Evolutionary conservation across 2,329 filamentous ascomycete species (phyloP).

Genomic region (Fusarium sp.): DNA sequence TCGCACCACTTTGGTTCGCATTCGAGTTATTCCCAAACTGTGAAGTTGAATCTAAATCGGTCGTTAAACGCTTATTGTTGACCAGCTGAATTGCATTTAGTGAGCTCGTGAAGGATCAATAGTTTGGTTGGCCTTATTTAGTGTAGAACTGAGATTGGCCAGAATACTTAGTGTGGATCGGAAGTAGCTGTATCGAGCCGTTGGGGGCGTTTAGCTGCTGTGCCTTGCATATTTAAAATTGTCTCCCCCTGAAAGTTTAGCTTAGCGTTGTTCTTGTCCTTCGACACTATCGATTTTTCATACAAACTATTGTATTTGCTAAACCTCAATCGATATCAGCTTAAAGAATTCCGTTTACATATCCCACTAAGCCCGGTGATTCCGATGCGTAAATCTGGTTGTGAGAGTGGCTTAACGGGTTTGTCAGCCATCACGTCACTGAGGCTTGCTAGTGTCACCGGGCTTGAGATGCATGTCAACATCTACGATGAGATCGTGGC

Average conservation of each 20-base stretch:
- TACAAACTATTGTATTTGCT: neutral
- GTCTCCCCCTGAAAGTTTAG: neutral
- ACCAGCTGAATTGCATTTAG: neutral
- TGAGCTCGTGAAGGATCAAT: slow-evolving; percentile 1
- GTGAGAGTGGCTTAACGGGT: too few relatives aligned
- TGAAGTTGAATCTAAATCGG: neutral
- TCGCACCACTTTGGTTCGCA: neutral
- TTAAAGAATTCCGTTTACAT: neutral
- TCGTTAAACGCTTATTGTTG: neutral
- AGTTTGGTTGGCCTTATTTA: neutral
- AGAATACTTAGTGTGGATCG: neutral
- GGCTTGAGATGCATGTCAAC: too few relatives aligned
- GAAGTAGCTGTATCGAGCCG: neutral
- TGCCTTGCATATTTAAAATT: neutral
- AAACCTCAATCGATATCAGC: neutral
- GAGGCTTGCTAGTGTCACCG: too few relatives aligned
- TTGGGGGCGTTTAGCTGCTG: neutral
- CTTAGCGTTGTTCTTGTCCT: neutral
- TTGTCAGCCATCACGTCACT: too few relatives aligned
- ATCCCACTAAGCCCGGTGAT: neutral
- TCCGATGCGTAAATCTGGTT: neutral
- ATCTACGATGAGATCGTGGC: too few relatives aligned
- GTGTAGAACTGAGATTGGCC: neutral
- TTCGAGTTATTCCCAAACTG: neutral
- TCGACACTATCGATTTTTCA: neutral